Conservation (phyloP, 2,329 filamentous ascomycete species). For the Hypoxylon sp. region DNA sequence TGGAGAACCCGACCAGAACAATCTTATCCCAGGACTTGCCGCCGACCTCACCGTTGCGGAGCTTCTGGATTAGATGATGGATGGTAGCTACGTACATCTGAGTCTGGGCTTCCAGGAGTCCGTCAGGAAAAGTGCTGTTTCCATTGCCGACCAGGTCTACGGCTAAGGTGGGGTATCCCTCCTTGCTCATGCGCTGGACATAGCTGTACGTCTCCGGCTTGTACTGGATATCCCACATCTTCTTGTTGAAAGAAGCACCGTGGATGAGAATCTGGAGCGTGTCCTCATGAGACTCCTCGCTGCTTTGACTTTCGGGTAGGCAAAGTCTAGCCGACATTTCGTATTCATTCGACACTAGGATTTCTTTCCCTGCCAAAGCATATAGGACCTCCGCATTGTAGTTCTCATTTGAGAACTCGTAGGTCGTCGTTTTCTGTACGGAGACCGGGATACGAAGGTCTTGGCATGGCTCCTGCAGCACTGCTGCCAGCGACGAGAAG, state of each 20-base stretch:
- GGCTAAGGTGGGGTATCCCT: conserved; percentile 40
- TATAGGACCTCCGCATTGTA: conserved; percentile 32
- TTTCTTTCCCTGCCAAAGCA: conserved; percentile 27
- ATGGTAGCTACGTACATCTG: conserved; percentile 38
- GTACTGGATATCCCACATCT: conserved; percentile 42
- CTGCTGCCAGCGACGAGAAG: conserved; percentile 12
- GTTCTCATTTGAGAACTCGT: conserved; percentile 21
- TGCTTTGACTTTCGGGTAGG: conserved; percentile 22
- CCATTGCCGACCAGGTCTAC: conserved; percentile 38
- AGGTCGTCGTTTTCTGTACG: conserved; percentile 28
- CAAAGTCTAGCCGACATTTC: conserved; percentile 38
- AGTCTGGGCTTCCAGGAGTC: conserved; percentile 40
- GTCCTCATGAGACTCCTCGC: conserved; percentile 17
- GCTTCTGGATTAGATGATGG: conserved; percentile 36
- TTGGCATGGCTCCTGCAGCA: conserved; percentile 23
- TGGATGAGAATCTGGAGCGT: conserved; percentile 41
- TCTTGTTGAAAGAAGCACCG: conserved; percentile 42
- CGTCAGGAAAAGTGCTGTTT: conserved; percentile 42
- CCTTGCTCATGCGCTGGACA: conserved; percentile 31
- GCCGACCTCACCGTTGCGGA: conserved; percentile 27
- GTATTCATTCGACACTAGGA: conserved; percentile 36
- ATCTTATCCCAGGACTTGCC: conserved; percentile 33
- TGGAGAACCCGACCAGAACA: conserved; percentile 29
- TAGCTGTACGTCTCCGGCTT: conserved; percentile 42
- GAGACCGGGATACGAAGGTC: conserved; percentile 34